phyloP scores from a whole-genome alignment of 139 green algal genomes.

The Tetratostichococcus sp. region DNA sequence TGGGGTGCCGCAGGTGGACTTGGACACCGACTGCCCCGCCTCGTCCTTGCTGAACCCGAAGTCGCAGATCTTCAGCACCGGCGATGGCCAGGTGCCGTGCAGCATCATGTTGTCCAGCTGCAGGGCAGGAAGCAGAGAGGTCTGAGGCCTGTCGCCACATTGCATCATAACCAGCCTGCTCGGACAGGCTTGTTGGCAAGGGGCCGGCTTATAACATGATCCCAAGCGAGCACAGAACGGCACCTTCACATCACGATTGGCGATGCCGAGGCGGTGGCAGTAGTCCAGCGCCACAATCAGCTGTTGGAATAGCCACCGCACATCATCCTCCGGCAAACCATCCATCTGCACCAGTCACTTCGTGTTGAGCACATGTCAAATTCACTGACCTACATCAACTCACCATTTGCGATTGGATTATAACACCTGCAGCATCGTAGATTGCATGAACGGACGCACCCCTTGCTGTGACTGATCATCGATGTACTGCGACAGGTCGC shows the following conservation, averaged over 20 bases:
- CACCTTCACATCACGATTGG: constrained; percentile 27
- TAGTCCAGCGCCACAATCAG: constrained; percentile 24
- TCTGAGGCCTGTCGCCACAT: not conserved
- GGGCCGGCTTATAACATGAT: constrained; percentile 21
- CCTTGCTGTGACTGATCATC: not conserved
- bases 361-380: too few relatives aligned
- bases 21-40: not conserved
- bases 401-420: too few relatives aligned
- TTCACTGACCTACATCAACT: too few relatives aligned
- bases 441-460: not conserved
- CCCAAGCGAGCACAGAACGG: not conserved
- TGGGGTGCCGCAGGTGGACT: constrained; percentile 16
- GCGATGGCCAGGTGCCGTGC: constrained; percentile 59
- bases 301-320: constrained; percentile 25
- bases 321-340: constrained; percentile 10
- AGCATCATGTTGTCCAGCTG: constrained; percentile 98
- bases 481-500: constrained; percentile 14
- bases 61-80: constrained; percentile 93
- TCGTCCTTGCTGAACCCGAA: constrained; percentile 65
- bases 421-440: too few relatives aligned
- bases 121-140: constrained; percentile 36
- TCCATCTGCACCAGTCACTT: not conserved
- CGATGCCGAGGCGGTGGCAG: constrained; percentile 21
- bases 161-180: too few relatives aligned
- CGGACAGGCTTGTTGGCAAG: too few relatives aligned